These are phyloP conservation scores for Ophiocordyceps camponoti-rufipedis DNA, from an alignment of 2,329 filamentous ascomycete genomes.

Conservation along the genomic window DNA sequence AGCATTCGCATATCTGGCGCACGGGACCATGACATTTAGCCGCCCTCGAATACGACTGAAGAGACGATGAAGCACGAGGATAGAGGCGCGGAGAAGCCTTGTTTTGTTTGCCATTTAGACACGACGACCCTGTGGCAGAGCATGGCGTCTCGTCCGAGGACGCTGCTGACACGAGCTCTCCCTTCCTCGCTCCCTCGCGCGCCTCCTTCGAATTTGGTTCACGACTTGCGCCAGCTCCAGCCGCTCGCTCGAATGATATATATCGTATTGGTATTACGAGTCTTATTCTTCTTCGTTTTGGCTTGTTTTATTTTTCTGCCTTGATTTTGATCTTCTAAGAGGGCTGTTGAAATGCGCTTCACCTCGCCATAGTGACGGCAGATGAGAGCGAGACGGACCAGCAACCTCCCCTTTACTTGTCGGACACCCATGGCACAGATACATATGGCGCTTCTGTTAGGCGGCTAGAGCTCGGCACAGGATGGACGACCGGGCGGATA, in stretches of 20 bases:
- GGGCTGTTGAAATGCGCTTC: too few relatives aligned
- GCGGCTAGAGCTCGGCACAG: neutral
- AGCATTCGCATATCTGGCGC: constrained; percentile 15
- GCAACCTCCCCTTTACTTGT: neutral
- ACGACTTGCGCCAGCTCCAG: constrained; percentile 1
- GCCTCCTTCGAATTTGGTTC: neutral
- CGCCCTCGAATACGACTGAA: constrained; percentile 6
- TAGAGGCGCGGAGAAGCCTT: constrained; percentile 6
- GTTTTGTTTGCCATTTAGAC: constrained; percentile 2
- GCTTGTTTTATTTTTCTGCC: constrained; percentile 2
- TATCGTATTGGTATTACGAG: neutral
- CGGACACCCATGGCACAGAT: neutral
- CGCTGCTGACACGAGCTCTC: neutral
- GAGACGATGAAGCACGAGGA: constrained; percentile 4
- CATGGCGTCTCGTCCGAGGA: neutral
- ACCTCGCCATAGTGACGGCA: neutral
- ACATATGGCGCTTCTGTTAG: constrained; percentile 3
- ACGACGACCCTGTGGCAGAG: neutral
- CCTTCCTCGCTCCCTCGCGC: neutral
- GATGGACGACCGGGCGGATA: neutral
- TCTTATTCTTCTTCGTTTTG: neutral
- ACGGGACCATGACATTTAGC: constrained; percentile 9
- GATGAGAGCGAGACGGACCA: neutral
- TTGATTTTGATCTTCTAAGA: neutral
- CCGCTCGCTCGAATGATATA: neutral